Percentiles rank a stretch among this genome's conserved stretches.
Evolutionary conservation across 2,329 filamentous ascomycete species (phyloP).

Genomic region (Pseudogymnoascus pannorum): DNA sequence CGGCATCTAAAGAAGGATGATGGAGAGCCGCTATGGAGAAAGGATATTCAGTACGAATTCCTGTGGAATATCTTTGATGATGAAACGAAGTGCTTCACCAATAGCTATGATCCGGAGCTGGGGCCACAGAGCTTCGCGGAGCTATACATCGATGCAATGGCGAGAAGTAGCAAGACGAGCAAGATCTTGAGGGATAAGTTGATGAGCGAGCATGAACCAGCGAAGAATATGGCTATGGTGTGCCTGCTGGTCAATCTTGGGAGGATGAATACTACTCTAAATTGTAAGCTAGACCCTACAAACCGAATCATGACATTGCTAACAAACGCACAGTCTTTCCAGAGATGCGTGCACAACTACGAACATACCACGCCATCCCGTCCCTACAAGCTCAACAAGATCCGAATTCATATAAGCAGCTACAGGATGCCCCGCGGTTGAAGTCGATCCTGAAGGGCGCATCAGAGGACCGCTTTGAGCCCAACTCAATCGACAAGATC

Average conservation of each 20-base stretch:
- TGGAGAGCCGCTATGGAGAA: conserved; percentile 77
- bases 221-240: conserved; percentile 98
- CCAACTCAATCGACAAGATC: conserved; percentile 75
- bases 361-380: conserved; percentile 96
- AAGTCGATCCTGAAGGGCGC: conserved; percentile 98
- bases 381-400: conserved; percentile 93
- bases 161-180: conserved; percentile 96
- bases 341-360: conserved; percentile 95
- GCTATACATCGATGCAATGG: conserved; percentile 98
- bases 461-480: conserved; percentile 79
- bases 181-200: conserved; percentile 97
- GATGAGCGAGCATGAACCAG: conserved; percentile 81
- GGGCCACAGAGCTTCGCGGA: conserved; percentile 80
- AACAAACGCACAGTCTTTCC: conserved; percentile 68
- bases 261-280: conserved; percentile 97
- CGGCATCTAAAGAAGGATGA: conserved; percentile 83
- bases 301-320: conserved; percentile 15
- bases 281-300: conserved; percentile 55
- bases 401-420: conserved; percentile 91
- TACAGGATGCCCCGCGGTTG: conserved; percentile 89
- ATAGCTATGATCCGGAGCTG: conserved; percentile 65
- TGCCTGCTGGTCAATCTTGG: conserved; percentile 95
- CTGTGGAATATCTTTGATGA: conserved; percentile 74
- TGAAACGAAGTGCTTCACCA: conserved; percentile 71
- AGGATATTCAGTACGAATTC: conserved; percentile 85